Base-by-base conservation (phyloP, 352 stramenopile genomes). In the Pythium brachiatum region DNA sequence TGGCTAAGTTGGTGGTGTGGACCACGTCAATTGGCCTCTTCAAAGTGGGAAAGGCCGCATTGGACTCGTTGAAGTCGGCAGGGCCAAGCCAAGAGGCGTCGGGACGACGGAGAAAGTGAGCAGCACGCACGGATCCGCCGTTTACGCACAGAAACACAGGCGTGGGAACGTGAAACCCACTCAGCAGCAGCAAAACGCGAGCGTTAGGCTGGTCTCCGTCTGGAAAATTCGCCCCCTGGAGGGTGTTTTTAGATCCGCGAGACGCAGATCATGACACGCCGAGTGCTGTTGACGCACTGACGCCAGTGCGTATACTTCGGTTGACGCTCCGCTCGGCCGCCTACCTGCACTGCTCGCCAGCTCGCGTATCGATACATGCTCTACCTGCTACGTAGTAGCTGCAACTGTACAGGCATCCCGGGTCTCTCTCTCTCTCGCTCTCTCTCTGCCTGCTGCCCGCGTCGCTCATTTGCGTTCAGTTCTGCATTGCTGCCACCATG, bases 1-100 rank as follows among this genome's bases (percentile, higher is more conserved):
- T 65, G 58, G 58, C 13, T 58, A 65, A 48, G 13, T 38, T 44
- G 47, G 54, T 53, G 16, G 39, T 46, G 60, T 69, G 50, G 62
- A 31, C 62, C 62, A 69, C 62, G 51, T 23, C 5, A 57, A 55
- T 25, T n/a, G 48, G 25, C 29, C 43, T 20, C 20, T 31, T 26
- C 43, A 23, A 7, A 36, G 7, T 36, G 20, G 39, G 39, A 47
- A 47, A n/a, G 18, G n/a, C 15, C 39, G 20, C 39, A n/a, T 20
- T 31, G 23, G n/a, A n/a, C n/a, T n/a, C n/a, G n/a, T 54, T 57
- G 51, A 57, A 57, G 51, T 57, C 18, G 20, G 2, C 13, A 18
- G n/a, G 36, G 36, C 16, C 5, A 18, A 4, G 15, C 13, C 36
- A 44, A 44, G 36, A 44, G 36, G 13, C 13, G 36, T 21, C 36